phyloP scores from a whole-genome alignment of 768 basidiomycete species.

The Rhizopogon vulgaris region DNA sequence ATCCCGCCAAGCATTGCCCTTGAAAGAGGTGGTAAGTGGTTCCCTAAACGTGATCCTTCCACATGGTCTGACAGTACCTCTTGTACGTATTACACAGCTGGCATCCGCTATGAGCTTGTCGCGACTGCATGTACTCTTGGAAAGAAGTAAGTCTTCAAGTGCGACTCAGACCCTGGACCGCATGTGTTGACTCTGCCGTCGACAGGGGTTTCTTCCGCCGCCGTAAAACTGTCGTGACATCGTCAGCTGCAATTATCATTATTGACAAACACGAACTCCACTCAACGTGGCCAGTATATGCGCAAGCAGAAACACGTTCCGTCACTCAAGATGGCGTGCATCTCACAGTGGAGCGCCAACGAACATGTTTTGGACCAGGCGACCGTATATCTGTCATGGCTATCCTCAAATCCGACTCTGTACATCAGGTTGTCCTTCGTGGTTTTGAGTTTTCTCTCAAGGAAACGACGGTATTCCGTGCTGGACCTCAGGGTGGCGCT shows the following conservation, averaged over 20 bases:
- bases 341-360: slow-evolving; percentile 67
- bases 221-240: slow-evolving; percentile 62
- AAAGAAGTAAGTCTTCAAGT: slow-evolving; percentile 54
- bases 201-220: slow-evolving; percentile 76
- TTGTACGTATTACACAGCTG: slow-evolving; percentile 42
- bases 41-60: not conserved
- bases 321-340: slow-evolving; percentile 61
- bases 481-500: slow-evolving; percentile 39
- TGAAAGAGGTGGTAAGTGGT: slow-evolving; percentile 58
- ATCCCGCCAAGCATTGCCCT: slow-evolving; percentile 83
- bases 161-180: not conserved
- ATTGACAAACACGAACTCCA: slow-evolving; percentile 94
- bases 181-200: slow-evolving; percentile 3
- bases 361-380: slow-evolving; percentile 81
- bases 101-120: slow-evolving; percentile 86
- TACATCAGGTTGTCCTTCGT: slow-evolving; percentile 66
- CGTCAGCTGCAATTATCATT: slow-evolving; percentile 64
- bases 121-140: slow-evolving; percentile 82
- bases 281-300: slow-evolving; percentile 89
- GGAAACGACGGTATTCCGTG: slow-evolving; percentile 73
- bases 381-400: slow-evolving; percentile 73
- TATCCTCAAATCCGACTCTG: slow-evolving; percentile 63
- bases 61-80: not conserved
- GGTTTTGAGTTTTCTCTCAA: slow-evolving; percentile 78
- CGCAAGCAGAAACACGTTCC: slow-evolving; percentile 68